A percentile compares a stretch with the other conserved stretches of the same genome.
Conservation (phyloP, 2,329 filamentous ascomycete genomes). For the Aureobasidium leucospermi region DNA sequence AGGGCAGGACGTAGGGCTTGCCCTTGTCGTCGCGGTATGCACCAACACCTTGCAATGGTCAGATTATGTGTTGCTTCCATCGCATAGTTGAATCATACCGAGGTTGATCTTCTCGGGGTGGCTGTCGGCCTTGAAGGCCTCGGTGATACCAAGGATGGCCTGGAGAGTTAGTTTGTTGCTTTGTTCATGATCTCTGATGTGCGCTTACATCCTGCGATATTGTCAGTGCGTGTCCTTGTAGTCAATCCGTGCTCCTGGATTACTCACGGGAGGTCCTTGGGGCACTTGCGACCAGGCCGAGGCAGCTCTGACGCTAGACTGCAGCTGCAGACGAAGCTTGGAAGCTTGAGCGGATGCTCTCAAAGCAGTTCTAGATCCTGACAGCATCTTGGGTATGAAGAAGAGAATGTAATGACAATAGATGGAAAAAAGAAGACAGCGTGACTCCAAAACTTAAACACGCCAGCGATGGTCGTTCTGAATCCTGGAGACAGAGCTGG, state of each 20-base stretch:
- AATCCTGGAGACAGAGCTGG: conserved; percentile 14
- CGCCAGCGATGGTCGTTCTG: not conserved
- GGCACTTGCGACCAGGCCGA: conserved; percentile 88
- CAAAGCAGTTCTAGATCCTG: conserved; percentile 16
- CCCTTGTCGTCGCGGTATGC: conserved; percentile 97
- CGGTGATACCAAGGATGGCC: conserved; percentile 84
- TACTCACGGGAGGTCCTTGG: conserved; percentile 71
- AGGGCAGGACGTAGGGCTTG: conserved; percentile 96
- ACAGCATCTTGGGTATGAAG: conserved; percentile 14
- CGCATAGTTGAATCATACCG: conserved; percentile 46
- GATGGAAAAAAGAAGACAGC: not conserved
- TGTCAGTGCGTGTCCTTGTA: not conserved
- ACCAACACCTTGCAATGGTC: conserved; percentile 63
- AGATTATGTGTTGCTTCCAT: not conserved
- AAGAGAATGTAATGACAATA: not conserved
- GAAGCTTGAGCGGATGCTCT: conserved; percentile 16
- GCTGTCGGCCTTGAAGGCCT: conserved; percentile 96
- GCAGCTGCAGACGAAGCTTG: conserved; percentile 18
- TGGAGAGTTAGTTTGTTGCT: not conserved
- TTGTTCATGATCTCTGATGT: no score
- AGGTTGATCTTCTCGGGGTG: conserved; percentile 97
- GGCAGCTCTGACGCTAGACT: conserved; percentile 48
- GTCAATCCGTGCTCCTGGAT: not conserved
- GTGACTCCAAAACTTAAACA: conserved; percentile 13
- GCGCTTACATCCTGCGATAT: conserved; percentile 1